phyloP scores from a whole-genome alignment of 208 protist genomes.

The Crithidia brevicula region DNA sequence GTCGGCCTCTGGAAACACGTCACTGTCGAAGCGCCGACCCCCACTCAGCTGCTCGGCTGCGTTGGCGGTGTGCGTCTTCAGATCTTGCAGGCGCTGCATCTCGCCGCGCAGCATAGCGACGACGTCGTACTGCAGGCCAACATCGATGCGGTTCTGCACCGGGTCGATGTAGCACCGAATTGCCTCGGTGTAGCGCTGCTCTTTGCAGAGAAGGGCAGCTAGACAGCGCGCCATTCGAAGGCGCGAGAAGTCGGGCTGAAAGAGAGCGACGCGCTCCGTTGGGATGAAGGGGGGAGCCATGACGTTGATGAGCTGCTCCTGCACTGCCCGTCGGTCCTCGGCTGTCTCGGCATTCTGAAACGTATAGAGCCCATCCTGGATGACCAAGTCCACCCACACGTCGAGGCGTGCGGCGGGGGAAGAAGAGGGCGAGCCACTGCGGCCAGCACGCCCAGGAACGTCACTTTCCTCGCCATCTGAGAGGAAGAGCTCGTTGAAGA shows the following conservation, averaged over 20 bases:
- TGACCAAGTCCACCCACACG: constrained; percentile 39
- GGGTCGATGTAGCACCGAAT: constrained; percentile 73
- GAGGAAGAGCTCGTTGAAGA: constrained; percentile 33
- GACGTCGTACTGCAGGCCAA: constrained; percentile 49
- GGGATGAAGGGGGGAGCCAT: constrained; percentile 31
- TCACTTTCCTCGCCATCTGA: background rate
- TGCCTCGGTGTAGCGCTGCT: constrained; percentile 52
- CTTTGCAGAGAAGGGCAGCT: constrained; percentile 50
- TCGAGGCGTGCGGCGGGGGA: constrained; percentile 6
- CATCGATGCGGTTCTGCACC: constrained; percentile 46
- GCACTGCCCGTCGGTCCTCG: constrained; percentile 32
- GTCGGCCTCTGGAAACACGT: background rate
- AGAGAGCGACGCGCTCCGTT: constrained; percentile 32
- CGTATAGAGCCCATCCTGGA: constrained; percentile 55
- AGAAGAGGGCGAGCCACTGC: background rate
- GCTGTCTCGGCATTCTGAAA: constrained; percentile 52
- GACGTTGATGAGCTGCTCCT: constrained; percentile 47
- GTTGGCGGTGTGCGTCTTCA: constrained; percentile 23
- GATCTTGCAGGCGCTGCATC: constrained; percentile 43
- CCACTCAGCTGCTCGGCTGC: constrained; percentile 1
- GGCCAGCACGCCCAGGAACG: background rate
- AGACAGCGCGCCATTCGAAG: constrained; percentile 66
- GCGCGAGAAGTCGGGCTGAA: constrained; percentile 47
- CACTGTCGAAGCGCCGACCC: constrained; percentile 1
- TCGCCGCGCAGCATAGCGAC: constrained; percentile 60